Base-by-base conservation (phyloP, 306 rosid species). In the cucumber (Cucumis sativus) region DNA sequence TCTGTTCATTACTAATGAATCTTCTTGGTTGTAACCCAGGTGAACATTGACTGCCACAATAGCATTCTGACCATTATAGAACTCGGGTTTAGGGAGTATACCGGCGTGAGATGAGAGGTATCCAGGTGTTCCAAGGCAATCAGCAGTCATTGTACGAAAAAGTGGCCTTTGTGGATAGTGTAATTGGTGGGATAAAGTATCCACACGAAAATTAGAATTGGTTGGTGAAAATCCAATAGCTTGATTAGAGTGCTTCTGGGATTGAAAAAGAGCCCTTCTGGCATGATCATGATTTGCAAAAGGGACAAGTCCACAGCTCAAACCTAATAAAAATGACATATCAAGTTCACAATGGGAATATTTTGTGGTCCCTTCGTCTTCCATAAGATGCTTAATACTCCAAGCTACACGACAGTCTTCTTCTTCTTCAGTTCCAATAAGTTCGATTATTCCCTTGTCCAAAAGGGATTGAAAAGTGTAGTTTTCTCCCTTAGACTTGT, bases 231-330 rank as follows among this genome's bases (percentile, higher is more conserved):
- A 92, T 18, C 99, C 99, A 83, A 96, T 96, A 1, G 99, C 99
- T 74, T 96, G 99, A 56, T 91, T 89, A 39, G 96, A 96, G 86
- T 96, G 99, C 86, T 96, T 96, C 84, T 96, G 99, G 6, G 98
- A 85, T 69, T 96, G 99, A 79, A 87, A 96, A 3, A 96, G 89
- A 20, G 88, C 97, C 83, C 99, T 92, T 83, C 96, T 84, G 16
- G 99, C 98, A 81, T 96, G 99, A 76, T 96, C 98, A 80, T 96
- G 99, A 83, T 96, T 96, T 2, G 97, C 96, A 87, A 87, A 96
- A 12, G 99, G 98, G 74, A 92, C 80, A 74, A 96, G 85, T 45
- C 93, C 88, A 70, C 97, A 89, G 80, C 99, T 89, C 63, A 96
- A 76, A 75, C 99, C 97, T 80, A 96, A 80, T 67, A 96, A 80